Base-by-base conservation (phyloP, 441 rosid species). In the Cnidoscolus chayamansa region DNA sequence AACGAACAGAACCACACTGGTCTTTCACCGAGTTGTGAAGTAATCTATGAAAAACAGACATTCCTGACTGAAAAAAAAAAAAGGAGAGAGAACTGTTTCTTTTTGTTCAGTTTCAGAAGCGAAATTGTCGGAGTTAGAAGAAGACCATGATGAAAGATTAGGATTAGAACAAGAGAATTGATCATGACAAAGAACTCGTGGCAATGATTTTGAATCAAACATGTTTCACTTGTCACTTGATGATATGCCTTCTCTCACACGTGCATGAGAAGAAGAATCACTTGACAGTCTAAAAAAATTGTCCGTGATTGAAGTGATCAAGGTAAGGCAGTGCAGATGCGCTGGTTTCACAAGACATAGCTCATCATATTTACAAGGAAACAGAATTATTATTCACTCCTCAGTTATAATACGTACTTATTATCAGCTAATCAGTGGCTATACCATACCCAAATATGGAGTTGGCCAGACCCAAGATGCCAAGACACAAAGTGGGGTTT, bases 301-400 rank as follows among this genome's bases (percentile, higher is more conserved):
- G 67, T 70, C 83, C 80, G 76, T 79, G 80, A 82, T 79, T 77
- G 79, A 60, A 60, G 83, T 77, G 76, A 81, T 74, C 74, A 78
- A 57, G 32, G 7, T 1, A 7, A 4, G 32, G 12, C 2, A 40
- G 20, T 10, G 8, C n/a, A 25, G 16, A 63, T 67, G 76, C 74
- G 59, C 68, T 61, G 49, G 68, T 31, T 53, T 69, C 55, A 73
- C 78, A 66, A 25, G 25, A 79, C 71, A 45, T 71, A 74, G 20
- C 74, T 81, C 81, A 82, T 85, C 74, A 79, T 82, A 10, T 66
- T 71, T 72, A 72, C 67, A 51, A 64, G 71, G 66, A 67, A 72
- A 65, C 76, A 74, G 64, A 81, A 81, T 82, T 66, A 82, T 82
- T 69, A 75, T 63, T 68, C 61, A 49, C 75, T 43, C 71, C 47